Conservation (phyloP, 1,284 basidiomycete species). For the Meira miltonrushii region DNA sequence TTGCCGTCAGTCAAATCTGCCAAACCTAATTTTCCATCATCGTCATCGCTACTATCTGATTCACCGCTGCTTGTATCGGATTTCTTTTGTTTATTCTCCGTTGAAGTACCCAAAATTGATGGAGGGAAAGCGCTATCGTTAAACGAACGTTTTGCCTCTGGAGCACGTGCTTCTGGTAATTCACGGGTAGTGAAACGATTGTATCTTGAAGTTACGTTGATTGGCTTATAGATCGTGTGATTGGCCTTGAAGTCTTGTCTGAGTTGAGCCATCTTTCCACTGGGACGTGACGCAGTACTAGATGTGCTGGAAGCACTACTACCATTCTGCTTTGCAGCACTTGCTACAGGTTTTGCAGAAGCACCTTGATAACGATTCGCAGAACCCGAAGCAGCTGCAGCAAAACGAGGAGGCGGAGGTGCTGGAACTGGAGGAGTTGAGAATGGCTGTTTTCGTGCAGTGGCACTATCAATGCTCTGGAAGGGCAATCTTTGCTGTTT, state of each 20-base stretch:
- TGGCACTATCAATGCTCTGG: neutral
- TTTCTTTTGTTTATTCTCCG: neutral
- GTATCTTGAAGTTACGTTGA: neutral
- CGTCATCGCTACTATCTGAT: slow-evolving; percentile 58
- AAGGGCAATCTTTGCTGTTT: slow-evolving; percentile 34
- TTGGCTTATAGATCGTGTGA: neutral
- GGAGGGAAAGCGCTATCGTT: neutral
- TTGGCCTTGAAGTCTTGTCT: neutral
- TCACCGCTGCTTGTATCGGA: slow-evolving; percentile 4
- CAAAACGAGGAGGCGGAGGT: neutral
- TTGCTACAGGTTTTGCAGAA: too few relatives aligned
- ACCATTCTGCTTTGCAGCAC: too few relatives aligned
- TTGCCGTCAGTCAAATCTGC: slow-evolving; percentile 58
- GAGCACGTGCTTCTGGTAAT: slow-evolving; percentile 4
- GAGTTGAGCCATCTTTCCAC: neutral
- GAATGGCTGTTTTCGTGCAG: neutral
- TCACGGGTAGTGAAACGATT: neutral
- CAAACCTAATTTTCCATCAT: slow-evolving; percentile 55
- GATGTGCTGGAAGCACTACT: neutral
- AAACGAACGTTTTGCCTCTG: slow-evolving; percentile 6
- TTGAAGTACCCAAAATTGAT: neutral
- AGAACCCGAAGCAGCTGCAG: neutral
- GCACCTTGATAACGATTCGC: slow-evolving; percentile 3
- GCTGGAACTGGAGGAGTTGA: neutral
- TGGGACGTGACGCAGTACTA: neutral